Evolutionary conservation across 345 rosid species (phyloP).

Genomic region (Lepidium aucheri): DNA sequence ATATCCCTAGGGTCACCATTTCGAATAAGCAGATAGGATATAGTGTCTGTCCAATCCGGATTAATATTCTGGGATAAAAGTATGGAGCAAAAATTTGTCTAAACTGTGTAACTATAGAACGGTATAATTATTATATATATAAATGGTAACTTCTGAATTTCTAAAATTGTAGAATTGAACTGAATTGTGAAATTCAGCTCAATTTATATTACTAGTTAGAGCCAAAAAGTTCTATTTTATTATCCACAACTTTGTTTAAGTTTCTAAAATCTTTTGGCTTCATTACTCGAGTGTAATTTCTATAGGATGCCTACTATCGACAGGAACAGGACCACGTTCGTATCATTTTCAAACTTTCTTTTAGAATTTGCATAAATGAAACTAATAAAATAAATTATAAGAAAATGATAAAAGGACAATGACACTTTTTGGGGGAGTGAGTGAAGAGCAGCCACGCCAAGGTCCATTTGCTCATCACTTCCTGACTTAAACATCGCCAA

Average conservation of each 20-base stretch:
- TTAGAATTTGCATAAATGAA: neutral
- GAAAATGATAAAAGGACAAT: neutral
- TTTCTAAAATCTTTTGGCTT: neutral
- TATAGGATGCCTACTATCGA: neutral
- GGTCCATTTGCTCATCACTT: neutral
- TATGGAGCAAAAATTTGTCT: too few species aligned
- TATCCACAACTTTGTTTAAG: neutral
- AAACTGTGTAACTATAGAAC: too few species aligned
- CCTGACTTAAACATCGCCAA: neutral
- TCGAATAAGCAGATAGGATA: too few species aligned
- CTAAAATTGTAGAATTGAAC: too few species aligned
- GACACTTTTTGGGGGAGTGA: neutral
- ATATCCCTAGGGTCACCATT: too few species aligned
- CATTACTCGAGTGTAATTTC: neutral
- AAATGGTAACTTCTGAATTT: too few species aligned
- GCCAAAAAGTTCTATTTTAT: too few species aligned
- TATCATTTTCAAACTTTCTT: neutral
- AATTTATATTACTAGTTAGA: too few species aligned
- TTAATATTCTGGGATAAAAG: too few species aligned
- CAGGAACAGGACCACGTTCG: neutral
- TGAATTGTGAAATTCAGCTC: too few species aligned
- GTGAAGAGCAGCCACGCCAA: slow-evolving; percentile 14
- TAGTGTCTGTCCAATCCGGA: too few species aligned
- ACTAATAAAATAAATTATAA: neutral
- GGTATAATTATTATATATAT: too few species aligned